Conservation (phyloP, 331 rosid species). For the Prunus yedoensis region DNA sequence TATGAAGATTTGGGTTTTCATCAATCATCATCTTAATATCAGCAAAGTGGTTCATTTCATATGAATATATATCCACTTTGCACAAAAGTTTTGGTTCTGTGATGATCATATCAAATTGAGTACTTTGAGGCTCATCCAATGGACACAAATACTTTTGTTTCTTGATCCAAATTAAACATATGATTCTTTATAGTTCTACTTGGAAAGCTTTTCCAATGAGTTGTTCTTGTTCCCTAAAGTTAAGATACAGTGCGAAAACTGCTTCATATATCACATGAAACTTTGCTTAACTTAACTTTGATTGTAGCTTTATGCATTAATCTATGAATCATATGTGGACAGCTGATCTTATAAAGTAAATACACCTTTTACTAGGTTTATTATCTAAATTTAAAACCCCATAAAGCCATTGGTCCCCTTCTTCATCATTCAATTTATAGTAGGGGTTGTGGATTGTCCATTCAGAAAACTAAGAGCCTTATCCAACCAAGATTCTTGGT, state of each 20-base stretch:
- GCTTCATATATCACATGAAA: conserved; percentile 31
- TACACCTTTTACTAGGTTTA: conserved; percentile 16
- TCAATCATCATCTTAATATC: not conserved
- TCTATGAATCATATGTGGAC: conserved; percentile 7
- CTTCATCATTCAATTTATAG: conserved; percentile 14
- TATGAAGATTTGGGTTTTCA: not conserved
- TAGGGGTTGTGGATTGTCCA: conserved; percentile 52
- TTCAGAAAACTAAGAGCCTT: conserved; percentile 44
- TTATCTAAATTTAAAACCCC: conserved; percentile 18
- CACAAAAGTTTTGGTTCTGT: not conserved
- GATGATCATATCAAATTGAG: not conserved
- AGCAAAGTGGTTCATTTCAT: conserved; percentile 5
- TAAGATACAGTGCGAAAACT: conserved; percentile 29
- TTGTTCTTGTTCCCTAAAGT: conserved; percentile 44
- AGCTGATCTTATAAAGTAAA: conserved; percentile 19
- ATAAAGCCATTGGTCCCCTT: conserved; percentile 38
- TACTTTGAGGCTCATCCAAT: not conserved
- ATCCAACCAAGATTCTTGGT: conserved; percentile 25
- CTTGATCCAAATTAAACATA: not conserved
- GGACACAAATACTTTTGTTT: not conserved
- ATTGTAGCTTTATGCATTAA: conserved; percentile 20
- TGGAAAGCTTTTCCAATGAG: conserved; percentile 14
- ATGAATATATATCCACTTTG: not conserved
- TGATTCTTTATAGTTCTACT: conserved; percentile 1
- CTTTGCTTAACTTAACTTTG: conserved; percentile 28